Conservation (phyloP, 1,284 basidiomycete genomes). For the Microbotryum silenes-acaulis region DNA sequence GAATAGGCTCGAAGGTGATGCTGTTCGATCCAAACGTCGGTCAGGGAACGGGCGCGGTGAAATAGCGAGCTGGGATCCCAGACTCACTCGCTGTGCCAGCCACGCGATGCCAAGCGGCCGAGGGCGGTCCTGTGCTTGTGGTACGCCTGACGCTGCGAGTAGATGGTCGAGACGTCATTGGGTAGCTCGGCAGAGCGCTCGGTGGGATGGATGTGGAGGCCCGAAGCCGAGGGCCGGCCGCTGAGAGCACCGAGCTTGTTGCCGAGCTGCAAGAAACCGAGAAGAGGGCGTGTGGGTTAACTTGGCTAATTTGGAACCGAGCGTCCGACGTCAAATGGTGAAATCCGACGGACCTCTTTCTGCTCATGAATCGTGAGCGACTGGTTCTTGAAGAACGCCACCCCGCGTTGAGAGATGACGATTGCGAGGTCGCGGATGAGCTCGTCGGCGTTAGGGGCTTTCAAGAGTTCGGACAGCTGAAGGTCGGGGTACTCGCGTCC, state of each 20-base stretch:
- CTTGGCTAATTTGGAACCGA: no score
- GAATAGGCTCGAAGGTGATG: conserved; percentile 35
- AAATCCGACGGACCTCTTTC: conserved; percentile 1
- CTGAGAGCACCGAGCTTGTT: conserved; percentile 27
- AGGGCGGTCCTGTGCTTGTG: neutral
- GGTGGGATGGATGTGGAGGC: conserved; percentile 36
- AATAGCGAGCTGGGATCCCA: neutral
- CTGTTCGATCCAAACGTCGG: neutral
- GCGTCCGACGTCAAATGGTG: no score
- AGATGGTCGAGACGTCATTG: conserved; percentile 11
- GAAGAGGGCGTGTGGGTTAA: no score
- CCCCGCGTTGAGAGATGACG: conserved; percentile 32
- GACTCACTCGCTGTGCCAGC: conserved; percentile 10
- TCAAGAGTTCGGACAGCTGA: conserved; percentile 30
- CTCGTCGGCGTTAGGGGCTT: conserved; percentile 31
- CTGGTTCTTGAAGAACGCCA: conserved; percentile 34
- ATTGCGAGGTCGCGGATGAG: conserved; percentile 35
- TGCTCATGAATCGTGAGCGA: conserved; percentile 6
- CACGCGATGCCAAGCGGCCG: neutral
- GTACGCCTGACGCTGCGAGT: neutral
- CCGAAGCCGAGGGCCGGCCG: conserved; percentile 28
- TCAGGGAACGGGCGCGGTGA: neutral
- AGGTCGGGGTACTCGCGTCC: conserved; percentile 29
- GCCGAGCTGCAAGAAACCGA: conserved; percentile 13
- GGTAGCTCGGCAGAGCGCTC: conserved; percentile 14